Percentiles rank a stretch among this genome's conserved stretches.
phyloP scores from a whole-genome alignment of 2,329 filamentous ascomycete species.

The Colletotrichum trifolii region DNA sequence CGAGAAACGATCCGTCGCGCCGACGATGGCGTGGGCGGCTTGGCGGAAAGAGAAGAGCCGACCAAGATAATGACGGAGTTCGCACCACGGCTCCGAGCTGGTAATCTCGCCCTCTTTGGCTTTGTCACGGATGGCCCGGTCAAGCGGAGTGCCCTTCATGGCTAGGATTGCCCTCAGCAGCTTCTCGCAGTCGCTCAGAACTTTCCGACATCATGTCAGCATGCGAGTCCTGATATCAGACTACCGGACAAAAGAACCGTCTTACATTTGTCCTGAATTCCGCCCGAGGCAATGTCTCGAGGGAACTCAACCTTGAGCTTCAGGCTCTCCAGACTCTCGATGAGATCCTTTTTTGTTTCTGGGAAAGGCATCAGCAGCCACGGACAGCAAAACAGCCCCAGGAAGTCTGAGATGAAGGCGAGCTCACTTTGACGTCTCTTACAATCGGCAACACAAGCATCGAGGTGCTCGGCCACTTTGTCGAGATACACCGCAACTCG shows the following conservation, averaged over 20 bases:
- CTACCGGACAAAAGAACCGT: neutral
- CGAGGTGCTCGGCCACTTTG: neutral
- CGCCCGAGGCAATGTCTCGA: neutral
- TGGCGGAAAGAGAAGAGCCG: constrained; percentile 42
- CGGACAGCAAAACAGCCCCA: no score
- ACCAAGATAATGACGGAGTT: constrained; percentile 43
- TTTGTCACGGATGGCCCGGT: constrained; percentile 11
- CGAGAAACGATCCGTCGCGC: constrained; percentile 41
- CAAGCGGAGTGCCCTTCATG: constrained; percentile 8
- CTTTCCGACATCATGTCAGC: neutral
- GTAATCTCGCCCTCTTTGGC: constrained; percentile 26
- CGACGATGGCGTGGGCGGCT: constrained; percentile 37
- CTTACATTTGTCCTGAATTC: constrained; percentile 9
- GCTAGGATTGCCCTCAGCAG: neutral
- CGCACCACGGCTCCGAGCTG: constrained; percentile 41
- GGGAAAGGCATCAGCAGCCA: no score
- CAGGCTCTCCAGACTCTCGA: neutral
- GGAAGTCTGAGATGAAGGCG: no score
- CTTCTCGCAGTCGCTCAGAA: constrained; percentile 12
- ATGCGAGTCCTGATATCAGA: neutral
- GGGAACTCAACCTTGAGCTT: neutral
- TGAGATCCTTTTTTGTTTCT: neutral
- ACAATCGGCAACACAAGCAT: neutral
- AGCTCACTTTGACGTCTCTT: neutral
- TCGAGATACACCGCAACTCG: constrained; percentile 13